A percentile compares a stretch with the other conserved stretches of the same genome.
phyloP scores from a whole-genome alignment of 441 rosid species.

The Metrosideros polymorpha region DNA sequence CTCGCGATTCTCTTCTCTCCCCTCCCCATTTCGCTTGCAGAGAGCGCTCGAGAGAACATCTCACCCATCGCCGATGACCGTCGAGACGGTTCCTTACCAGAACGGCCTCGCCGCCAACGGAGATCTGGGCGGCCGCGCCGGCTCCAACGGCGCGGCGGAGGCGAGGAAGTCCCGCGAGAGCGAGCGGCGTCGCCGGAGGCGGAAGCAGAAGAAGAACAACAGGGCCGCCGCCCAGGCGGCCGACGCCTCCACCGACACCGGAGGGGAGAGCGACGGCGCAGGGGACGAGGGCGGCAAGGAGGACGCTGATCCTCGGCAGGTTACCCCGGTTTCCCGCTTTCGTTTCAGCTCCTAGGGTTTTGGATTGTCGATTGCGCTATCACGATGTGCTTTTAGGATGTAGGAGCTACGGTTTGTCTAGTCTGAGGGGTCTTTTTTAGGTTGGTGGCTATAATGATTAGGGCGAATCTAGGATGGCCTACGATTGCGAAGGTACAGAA shows the following conservation, averaged over 20 bases:
- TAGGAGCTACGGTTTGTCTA: background rate
- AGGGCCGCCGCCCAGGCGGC: conserved; percentile 28
- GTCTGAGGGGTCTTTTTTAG: background rate
- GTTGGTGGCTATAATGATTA: background rate
- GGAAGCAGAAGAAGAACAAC: conserved; percentile 90
- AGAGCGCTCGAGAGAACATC: background rate
- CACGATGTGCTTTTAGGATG: background rate
- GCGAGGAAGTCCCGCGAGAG: conserved; percentile 57
- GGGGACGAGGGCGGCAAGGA: conserved; percentile 33
- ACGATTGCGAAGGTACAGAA: background rate
- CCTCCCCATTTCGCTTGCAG: background rate
- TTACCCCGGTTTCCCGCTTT: background rate
- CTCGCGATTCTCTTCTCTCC: background rate
- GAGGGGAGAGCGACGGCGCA: conserved; percentile 25
- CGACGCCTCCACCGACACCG: conserved; percentile 11
- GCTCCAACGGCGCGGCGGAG: conserved; percentile 10
- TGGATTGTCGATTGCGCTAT: background rate
- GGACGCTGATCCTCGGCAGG: conserved; percentile 45
- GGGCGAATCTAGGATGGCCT: background rate
- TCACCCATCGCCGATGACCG: conserved; percentile 30
- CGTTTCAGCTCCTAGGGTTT: conserved; percentile 21
- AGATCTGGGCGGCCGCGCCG: conserved; percentile 29
- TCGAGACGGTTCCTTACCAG: conserved; percentile 28
- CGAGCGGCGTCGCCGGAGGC: conserved; percentile 91
- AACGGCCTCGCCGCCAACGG: conserved; percentile 41